phyloP scores from a whole-genome alignment of 139 green algal genomes.

The Tetratostichococcus sp. region DNA sequence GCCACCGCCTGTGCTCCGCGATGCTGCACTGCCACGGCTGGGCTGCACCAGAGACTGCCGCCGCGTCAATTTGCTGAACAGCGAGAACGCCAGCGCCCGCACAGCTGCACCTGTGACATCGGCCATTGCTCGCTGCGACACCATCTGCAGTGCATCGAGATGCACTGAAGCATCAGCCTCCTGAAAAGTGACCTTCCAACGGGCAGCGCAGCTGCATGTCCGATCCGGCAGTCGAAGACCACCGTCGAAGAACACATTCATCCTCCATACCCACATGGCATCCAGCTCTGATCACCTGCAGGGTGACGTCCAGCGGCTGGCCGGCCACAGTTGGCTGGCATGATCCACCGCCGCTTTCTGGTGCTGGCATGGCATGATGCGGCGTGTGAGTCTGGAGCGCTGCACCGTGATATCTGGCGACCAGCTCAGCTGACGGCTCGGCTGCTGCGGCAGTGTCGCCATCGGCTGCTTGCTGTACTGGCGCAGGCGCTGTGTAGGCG shows the following conservation, averaged over 20 bases:
- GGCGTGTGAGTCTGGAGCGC: background rate
- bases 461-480: background rate
- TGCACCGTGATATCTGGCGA: background rate
- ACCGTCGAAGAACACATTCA: too few species aligned
- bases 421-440: background rate
- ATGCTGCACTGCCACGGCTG: too few species aligned
- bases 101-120: background rate
- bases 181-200: too few species aligned
- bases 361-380: background rate
- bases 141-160: background rate
- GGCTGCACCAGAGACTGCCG: too few species aligned
- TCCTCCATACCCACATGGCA: too few species aligned
- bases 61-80: background rate
- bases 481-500: background rate
- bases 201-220: too few species aligned
- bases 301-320: background rate
- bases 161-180: too few species aligned
- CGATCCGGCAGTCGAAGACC: too few species aligned
- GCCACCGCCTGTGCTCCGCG: too few species aligned
- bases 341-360: too few species aligned
- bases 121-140: background rate
- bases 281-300: background rate
- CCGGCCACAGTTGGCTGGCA: too few species aligned
- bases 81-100: background rate
- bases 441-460: background rate